phyloP scores from a whole-genome alignment of 371 early-diverging fungal species.

The Mucor piriformis region DNA sequence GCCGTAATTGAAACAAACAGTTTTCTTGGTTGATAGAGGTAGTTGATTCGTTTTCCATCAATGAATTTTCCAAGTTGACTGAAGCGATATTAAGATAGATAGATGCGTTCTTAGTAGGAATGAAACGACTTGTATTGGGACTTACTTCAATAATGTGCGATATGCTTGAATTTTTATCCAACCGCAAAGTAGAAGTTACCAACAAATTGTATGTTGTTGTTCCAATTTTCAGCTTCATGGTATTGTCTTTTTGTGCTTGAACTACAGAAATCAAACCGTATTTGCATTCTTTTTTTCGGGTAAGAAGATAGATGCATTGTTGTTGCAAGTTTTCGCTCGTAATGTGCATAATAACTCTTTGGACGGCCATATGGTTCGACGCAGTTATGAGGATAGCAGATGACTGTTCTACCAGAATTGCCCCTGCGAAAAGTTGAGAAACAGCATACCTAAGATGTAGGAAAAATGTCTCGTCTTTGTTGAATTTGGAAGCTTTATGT shows the following conservation, averaged over 20 bases:
- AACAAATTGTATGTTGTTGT: conserved; percentile 22
- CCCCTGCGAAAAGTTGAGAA: conserved; percentile 18
- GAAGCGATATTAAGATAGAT: conserved; percentile 15
- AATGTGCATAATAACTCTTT: conserved; percentile 22
- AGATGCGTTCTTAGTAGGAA: conserved; percentile 8
- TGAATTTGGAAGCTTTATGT: conserved; percentile 12
- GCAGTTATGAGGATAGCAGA: conserved; percentile 13
- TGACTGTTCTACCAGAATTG: conserved; percentile 15
- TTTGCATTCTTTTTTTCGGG: conserved; percentile 20
- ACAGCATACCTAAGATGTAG: conserved; percentile 14
- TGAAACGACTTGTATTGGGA: conserved; percentile 5
- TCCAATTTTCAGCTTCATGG: conserved; percentile 14
- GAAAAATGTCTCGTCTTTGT: conserved; percentile 22
- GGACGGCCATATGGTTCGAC: conserved; percentile 21
- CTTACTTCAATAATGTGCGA: conserved; percentile 7
- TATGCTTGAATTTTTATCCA: conserved; percentile 12
- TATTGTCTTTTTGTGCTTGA: conserved; percentile 17
- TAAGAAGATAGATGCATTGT: conserved; percentile 22
- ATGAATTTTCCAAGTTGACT: conserved; percentile 8
- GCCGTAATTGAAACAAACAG: conserved; percentile 18
- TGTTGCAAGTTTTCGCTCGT: conserved; percentile 24
- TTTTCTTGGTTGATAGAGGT: conserved; percentile 21
- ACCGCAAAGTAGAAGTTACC: conserved; percentile 14
- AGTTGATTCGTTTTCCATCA: conserved; percentile 18
- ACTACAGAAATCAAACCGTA: conserved; percentile 19